phyloP scores from a whole-genome alignment of 257 asterid genomes.

The Solanum appendiculatum region DNA sequence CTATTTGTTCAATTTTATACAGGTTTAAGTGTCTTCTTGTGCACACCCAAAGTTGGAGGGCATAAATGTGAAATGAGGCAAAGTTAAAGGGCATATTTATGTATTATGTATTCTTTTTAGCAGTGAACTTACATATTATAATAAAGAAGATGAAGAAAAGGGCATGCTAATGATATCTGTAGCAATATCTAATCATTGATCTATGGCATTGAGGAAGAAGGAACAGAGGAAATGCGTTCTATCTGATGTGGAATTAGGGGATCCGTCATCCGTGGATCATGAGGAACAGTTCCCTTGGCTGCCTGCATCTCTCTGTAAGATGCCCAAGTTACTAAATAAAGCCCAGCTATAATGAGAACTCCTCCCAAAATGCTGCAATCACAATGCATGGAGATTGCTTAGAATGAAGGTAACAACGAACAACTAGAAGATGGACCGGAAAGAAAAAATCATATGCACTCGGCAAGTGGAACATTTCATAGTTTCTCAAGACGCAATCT shows the following conservation, averaged over 20 bases:
- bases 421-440: not conserved
- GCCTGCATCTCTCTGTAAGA: constrained; percentile 49
- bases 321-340: constrained; percentile 88
- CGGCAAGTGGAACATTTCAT: not conserved
- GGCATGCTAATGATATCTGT: not conserved
- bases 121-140: not conserved
- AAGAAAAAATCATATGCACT: not conserved
- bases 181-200: constrained; percentile 28
- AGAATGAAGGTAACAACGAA: not conserved
- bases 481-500: not conserved
- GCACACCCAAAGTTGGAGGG: too few species aligned
- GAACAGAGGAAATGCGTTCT: constrained; percentile 45
- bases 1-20: too few species aligned
- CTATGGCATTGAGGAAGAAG: constrained; percentile 44
- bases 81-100: too few species aligned
- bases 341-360: constrained; percentile 68
- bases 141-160: not conserved
- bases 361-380: constrained; percentile 81
- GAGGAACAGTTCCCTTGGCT: constrained; percentile 17
- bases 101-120: too few species aligned
- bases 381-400: not conserved
- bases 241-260: constrained; percentile 38
- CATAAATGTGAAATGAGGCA: too few species aligned
- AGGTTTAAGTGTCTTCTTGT: too few species aligned
- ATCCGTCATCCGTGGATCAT: constrained; percentile 33